A percentile compares a stretch with the other conserved stretches of the same genome.
These are phyloP conservation scores for Globisporangium perplexum DNA, from an alignment of 352 stramenopile genomes.

Conservation along the genomic window DNA sequence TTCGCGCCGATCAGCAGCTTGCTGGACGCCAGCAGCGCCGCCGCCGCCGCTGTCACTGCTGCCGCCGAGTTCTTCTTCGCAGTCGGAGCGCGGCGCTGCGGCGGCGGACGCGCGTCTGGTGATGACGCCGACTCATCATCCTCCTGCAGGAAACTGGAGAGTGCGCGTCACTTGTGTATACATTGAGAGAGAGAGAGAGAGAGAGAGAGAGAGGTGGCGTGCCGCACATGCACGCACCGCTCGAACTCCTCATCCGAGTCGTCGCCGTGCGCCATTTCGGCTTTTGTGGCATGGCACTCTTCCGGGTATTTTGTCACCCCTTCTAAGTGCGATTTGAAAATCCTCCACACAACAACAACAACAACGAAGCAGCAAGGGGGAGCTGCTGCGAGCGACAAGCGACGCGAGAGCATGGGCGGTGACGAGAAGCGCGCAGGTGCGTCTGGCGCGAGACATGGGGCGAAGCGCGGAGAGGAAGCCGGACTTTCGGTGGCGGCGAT, in stretches of 20 bases:
- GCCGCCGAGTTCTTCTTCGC: conserved; percentile 18
- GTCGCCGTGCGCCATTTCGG: conserved; percentile 18
- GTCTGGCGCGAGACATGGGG: background rate
- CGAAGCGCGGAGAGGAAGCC: background rate
- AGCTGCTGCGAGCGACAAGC: background rate
- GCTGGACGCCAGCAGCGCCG: conserved; percentile 44
- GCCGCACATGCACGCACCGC: conserved; percentile 24
- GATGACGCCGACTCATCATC: background rate
- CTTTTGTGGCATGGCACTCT: background rate
- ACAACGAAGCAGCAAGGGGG: too few relatives aligned
- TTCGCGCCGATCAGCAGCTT: conserved; percentile 23
- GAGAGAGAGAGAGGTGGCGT: background rate
- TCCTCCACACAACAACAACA: too few relatives aligned
- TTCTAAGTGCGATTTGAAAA: background rate
- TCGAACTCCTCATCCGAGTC: conserved; percentile 63
- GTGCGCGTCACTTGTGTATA: too few relatives aligned
- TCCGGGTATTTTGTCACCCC: too few relatives aligned
- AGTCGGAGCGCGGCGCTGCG: background rate
- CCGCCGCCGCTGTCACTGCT: conserved; percentile 38
- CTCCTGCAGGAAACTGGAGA: background rate
- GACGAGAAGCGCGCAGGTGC: conserved; percentile 12
- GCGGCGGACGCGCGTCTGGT: background rate
- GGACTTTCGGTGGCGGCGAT: too few relatives aligned
- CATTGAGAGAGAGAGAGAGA: background rate
- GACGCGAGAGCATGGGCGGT: conserved; percentile 3